These are phyloP conservation scores for Aspergillus carlsbadensis DNA, from an alignment of 495 filamentous ascomycete species.

Conservation along the genomic window DNA sequence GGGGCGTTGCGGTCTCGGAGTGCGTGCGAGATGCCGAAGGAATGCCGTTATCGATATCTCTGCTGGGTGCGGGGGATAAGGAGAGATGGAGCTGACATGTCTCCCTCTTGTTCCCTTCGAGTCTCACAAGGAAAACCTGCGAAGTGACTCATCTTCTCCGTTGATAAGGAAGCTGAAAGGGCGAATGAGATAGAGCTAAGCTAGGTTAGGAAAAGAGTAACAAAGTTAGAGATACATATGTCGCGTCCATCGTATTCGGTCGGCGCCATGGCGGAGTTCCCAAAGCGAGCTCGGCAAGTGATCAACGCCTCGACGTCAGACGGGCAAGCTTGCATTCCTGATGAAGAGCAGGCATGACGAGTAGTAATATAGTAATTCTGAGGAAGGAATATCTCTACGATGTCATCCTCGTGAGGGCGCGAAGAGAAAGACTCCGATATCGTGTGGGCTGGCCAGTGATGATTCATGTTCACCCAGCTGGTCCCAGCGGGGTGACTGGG, in stretches of 20 bases:
- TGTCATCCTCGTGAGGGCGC: neutral
- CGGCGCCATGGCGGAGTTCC: neutral
- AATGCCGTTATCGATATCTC: too few relatives aligned
- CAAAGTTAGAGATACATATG: neutral
- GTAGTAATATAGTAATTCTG: neutral
- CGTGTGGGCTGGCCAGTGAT: conserved; percentile 4
- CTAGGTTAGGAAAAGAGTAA: neutral
- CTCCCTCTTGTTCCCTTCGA: too few relatives aligned
- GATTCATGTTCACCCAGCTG: conserved; percentile 17
- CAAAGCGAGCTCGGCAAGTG: neutral
- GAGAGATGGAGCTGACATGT: too few relatives aligned
- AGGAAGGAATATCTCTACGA: neutral
- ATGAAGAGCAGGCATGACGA: neutral
- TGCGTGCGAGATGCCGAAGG: too few relatives aligned
- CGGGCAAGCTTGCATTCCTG: neutral
- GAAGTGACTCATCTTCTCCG: too few relatives aligned
- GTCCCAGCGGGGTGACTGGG: neutral
- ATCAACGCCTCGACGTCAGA: neutral
- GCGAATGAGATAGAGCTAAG: neutral
- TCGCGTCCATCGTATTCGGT: neutral
- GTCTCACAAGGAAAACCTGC: too few relatives aligned
- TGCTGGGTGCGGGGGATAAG: too few relatives aligned
- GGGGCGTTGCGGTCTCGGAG: too few relatives aligned
- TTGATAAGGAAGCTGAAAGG: too few relatives aligned
- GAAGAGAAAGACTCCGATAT: conserved; percentile 16